Base-by-base conservation (phyloP, 352 stramenopile species). In the Phytopythium mirpurense region DNA sequence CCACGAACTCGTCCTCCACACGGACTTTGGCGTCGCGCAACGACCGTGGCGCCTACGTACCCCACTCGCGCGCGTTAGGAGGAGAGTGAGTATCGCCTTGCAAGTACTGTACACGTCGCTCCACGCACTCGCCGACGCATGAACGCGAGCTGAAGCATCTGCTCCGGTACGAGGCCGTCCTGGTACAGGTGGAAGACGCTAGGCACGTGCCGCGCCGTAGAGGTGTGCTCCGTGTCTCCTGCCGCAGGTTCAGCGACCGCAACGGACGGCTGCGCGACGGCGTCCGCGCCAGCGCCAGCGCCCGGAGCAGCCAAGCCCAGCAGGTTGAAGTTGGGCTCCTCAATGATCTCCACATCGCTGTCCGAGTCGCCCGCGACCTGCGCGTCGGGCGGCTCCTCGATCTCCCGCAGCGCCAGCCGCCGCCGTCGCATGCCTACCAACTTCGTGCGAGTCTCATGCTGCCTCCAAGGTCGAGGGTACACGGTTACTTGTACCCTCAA, bases 131-230 rank as follows among this genome's bases (percentile, higher is more conserved):
- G 58, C 27, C 63, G 68, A 18, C 79, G 63, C 12, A 83, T 67
- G 51, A 69, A 90, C 31, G 74, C 73, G 46, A 90, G 57, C 34
- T 83, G 79, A 34, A 90, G 63, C 29, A 74, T 68, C 40, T 88
- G 79, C 16, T 87, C 70, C 0, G 71, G 32, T 9, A 50, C 41
- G 26, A 81, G 44, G 5, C 79, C 79, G 51, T 72, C 56, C 45
- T 90, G 79, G 47, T 90, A 90, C n/a, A 90, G 65, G 26, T 70
- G 65, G 53, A 88, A 88, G 23, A 84, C 58, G 24, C 49, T 56
- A 23, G 49, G 31, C 5, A 12, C 27, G 11, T 26, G 21, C n/a
- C 16, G 42, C 37, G 26, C 14, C 44, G 44, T 15, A 27, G 46
- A 15, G 15, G 24, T 40, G 24, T 43, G 36, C 44, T 45, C 7